Evolutionary conservation across 768 basidiomycete genomes (phyloP).

Genomic region (Filobasidium floriforme): DNA sequence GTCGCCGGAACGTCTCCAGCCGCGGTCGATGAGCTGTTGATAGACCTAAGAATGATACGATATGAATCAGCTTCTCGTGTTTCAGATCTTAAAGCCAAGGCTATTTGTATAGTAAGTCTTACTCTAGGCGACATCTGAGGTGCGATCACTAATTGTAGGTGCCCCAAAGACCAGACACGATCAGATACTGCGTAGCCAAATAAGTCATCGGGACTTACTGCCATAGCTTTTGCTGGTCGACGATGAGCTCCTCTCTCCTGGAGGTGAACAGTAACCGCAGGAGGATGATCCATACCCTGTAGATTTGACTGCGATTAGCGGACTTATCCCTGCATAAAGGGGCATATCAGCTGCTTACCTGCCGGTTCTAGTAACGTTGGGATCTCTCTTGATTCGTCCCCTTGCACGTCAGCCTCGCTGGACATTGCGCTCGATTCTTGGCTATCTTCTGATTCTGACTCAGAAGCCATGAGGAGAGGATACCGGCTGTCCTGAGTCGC

Average conservation of each 20-base stretch:
- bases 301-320: background rate
- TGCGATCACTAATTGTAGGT: constrained; percentile 29
- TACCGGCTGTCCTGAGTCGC: too few relatives aligned
- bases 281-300: constrained; percentile 31
- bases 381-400: constrained; percentile 13
- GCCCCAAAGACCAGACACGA: constrained; percentile 6
- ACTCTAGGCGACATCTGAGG: constrained; percentile 34
- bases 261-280: constrained; percentile 41
- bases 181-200: background rate
- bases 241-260: constrained; percentile 24
- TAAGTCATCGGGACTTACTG: constrained; percentile 39
- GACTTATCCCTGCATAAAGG: background rate
- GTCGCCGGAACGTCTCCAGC: constrained; percentile 45
- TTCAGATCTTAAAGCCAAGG: too few relatives aligned
- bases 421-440: too few relatives aligned
- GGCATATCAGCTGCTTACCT: constrained; percentile 7
- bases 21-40: constrained; percentile 45
- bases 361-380: constrained; percentile 21
- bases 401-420: constrained; percentile 11
- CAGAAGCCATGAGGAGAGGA: too few relatives aligned
- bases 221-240: constrained; percentile 35
- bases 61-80: too few relatives aligned
- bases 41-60: constrained; percentile 36
- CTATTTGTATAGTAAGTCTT: too few relatives aligned
- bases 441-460: too few relatives aligned